These are phyloP conservation scores for Lepidium africanum DNA, from an alignment of 345 rosid genomes.

Conservation along the genomic window DNA sequence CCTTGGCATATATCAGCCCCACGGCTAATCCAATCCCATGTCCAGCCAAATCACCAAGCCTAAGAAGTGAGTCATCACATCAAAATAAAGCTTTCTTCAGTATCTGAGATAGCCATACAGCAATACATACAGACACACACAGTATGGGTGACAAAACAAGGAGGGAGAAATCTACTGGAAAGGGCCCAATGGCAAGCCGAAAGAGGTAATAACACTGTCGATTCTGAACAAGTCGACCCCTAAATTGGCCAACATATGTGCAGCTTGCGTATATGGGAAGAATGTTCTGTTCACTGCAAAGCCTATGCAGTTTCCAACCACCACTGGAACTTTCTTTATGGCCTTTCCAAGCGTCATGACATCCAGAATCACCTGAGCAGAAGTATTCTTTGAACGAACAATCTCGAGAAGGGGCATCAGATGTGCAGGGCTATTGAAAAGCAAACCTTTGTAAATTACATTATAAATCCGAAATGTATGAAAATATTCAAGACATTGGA, in stretches of 20 bases:
- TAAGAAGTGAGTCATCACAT: constrained; percentile 18
- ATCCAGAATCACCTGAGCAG: constrained; percentile 85
- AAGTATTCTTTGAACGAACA: constrained; percentile 72
- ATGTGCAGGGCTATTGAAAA: constrained; percentile 78
- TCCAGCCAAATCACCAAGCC: constrained; percentile 92
- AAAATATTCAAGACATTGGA: not conserved
- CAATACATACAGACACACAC: not conserved
- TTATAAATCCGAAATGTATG: not conserved
- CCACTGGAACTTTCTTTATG: constrained; percentile 92
- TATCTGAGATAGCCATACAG: not conserved
- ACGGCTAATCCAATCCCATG: constrained; percentile 74
- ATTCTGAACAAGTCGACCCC: constrained; percentile 93
- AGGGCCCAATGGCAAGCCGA: constrained; percentile 95
- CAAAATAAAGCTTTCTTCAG: not conserved
- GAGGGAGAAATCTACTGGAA: constrained; percentile 60
- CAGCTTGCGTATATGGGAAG: constrained; percentile 75
- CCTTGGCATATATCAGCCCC: constrained; percentile 46
- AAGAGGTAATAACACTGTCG: constrained; percentile 62
- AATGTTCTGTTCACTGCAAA: constrained; percentile 92
- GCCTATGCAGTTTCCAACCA: constrained; percentile 92
- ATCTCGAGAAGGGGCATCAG: constrained; percentile 96
- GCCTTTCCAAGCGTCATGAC: constrained; percentile 77
- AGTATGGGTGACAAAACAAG: not conserved
- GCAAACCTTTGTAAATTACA: constrained; percentile 6
- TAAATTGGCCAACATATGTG: constrained; percentile 58